A percentile compares a stretch with the other conserved stretches of the same genome.
Conservation (phyloP, 768 basidiomycete species). For the Rhodotorula taiwanensis region DNA sequence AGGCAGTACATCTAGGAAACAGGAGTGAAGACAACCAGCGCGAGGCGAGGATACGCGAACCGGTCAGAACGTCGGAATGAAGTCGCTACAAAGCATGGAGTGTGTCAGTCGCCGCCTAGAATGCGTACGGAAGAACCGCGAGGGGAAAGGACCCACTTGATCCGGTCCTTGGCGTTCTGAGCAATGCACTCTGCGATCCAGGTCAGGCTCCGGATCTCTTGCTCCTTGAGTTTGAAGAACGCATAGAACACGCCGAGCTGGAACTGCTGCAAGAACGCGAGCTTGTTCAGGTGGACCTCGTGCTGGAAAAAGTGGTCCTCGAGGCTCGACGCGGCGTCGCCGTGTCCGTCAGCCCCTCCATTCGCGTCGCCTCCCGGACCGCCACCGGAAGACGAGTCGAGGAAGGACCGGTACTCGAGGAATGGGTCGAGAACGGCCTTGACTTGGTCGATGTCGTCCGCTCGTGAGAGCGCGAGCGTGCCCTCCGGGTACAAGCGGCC, state of each 20-base stretch:
- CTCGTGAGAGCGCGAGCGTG: conserved; percentile 84
- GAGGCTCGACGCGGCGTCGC: conserved; percentile 54
- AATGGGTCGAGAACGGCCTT: conserved; percentile 78
- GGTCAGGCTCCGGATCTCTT: conserved; percentile 48
- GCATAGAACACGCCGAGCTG: conserved; percentile 76
- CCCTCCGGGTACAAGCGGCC: conserved; percentile 92
- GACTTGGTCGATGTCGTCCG: conserved; percentile 92
- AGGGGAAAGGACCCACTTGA: conserved; percentile 20
- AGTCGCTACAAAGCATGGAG: neutral
- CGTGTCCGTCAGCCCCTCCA: conserved; percentile 41
- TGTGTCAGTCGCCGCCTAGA: too few relatives aligned
- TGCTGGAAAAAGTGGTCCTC: conserved; percentile 90
- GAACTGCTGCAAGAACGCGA: conserved; percentile 92
- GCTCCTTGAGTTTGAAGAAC: conserved; percentile 60
- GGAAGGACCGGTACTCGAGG: conserved; percentile 83
- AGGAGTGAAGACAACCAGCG: neutral
- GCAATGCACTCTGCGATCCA: conserved; percentile 77
- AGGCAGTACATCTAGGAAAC: too few relatives aligned
- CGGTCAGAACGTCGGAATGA: conserved; percentile 31
- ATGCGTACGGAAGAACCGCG: too few relatives aligned
- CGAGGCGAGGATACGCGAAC: too few relatives aligned
- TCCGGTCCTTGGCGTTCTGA: conserved; percentile 66
- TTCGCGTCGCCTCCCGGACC: conserved; percentile 34
- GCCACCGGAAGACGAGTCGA: conserved; percentile 52
- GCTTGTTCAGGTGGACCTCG: conserved; percentile 91